phyloP scores from a whole-genome alignment of 2,329 filamentous ascomycete species.

The Sporothrix euskadiensis region DNA sequence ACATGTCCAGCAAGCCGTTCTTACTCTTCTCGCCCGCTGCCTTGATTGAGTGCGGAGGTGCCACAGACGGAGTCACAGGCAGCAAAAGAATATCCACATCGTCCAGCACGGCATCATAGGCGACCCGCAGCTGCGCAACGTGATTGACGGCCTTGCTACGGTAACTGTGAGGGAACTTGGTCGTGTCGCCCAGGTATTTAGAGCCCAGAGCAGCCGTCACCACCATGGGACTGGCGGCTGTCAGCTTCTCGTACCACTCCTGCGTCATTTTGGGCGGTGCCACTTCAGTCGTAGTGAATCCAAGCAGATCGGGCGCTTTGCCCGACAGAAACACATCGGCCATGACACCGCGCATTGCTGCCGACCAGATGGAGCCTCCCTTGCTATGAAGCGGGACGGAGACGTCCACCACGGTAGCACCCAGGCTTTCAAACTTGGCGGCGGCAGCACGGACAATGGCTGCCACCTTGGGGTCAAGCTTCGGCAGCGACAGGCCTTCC shows the following conservation, averaged over 20 bases:
- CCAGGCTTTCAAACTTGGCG: constrained; percentile 43
- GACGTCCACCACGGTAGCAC: constrained; percentile 48
- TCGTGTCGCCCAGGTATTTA: constrained; percentile 36
- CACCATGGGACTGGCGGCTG: constrained; percentile 47
- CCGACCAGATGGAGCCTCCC: constrained; percentile 52
- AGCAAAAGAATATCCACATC: constrained; percentile 50
- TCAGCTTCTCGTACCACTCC: constrained; percentile 47
- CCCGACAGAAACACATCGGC: constrained; percentile 38
- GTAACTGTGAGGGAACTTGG: constrained; percentile 37
- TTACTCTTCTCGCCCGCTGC: constrained; percentile 28
- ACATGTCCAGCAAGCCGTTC: constrained; percentile 43
- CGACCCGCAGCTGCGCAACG: constrained; percentile 48
- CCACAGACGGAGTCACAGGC: constrained; percentile 50
- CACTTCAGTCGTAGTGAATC: constrained; percentile 39
- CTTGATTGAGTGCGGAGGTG: constrained; percentile 43
- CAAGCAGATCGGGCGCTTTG: constrained; percentile 39
- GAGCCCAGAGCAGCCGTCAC: constrained; percentile 47
- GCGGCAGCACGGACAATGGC: constrained; percentile 42
- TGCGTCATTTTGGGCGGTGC: constrained; percentile 40
- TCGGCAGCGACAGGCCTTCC: constrained; percentile 45
- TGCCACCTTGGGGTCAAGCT: constrained; percentile 44
- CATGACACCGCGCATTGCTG: constrained; percentile 40
- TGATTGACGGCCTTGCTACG: constrained; percentile 51
- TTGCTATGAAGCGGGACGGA: constrained; percentile 50
- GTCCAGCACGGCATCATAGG: constrained; percentile 48